phyloP scores from a whole-genome alignment of 306 rosid species.

The Cicer cuneatum region DNA sequence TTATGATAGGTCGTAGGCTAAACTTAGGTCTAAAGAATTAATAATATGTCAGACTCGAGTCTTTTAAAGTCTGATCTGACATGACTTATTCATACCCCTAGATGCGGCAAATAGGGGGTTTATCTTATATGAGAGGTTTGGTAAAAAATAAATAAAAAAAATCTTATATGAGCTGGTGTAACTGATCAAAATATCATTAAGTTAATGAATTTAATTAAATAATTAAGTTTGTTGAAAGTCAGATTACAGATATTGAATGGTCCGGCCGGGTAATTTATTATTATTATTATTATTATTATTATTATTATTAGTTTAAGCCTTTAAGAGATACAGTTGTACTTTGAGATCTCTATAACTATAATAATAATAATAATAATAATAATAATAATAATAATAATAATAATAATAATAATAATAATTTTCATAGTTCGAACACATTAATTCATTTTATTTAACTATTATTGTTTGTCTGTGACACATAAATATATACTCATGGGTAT shows the following conservation, averaged over 20 bases:
- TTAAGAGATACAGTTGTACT: constrained; percentile 58
- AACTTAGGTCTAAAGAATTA: too few species aligned
- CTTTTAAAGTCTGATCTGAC: too few species aligned
- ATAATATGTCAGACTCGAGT: too few species aligned
- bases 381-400: not conserved
- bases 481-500: constrained; percentile 44
- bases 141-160: not conserved
- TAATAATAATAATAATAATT: too few species aligned
- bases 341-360: constrained; percentile 52
- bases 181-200: constrained; percentile 44
- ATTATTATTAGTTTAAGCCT: not conserved
- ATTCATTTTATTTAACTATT: constrained; percentile 31
- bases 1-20: too few species aligned
- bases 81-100: too few species aligned
- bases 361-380: constrained; percentile 33
- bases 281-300: not conserved
- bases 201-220: constrained; percentile 42
- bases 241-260: constrained; percentile 50
- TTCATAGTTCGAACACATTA: too few species aligned
- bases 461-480: not conserved
- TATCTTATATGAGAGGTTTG: not conserved
- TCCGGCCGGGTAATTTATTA: constrained; percentile 40
- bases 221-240: constrained; percentile 35
- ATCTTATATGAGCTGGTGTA: constrained; percentile 50
- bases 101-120: constrained; percentile 38